phyloP scores from a whole-genome alignment of 2,329 filamentous ascomycete genomes.

The Aspergillus ruber region DNA sequence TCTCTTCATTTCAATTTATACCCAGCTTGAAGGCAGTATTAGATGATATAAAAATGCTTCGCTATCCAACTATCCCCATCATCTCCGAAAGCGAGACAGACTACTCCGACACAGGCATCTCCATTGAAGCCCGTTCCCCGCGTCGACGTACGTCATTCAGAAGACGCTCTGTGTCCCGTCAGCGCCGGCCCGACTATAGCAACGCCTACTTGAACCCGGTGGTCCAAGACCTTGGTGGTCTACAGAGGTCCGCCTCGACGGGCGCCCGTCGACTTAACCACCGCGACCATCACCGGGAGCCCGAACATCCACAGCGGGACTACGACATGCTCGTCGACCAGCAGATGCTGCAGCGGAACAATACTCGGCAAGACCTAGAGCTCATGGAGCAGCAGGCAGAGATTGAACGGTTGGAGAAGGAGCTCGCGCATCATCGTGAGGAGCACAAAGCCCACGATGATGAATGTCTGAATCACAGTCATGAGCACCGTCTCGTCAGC shows the following conservation, averaged over 20 bases:
- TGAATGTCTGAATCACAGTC: constrained; percentile 11
- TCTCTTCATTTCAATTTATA: not conserved
- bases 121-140: constrained; percentile 18
- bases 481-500: constrained; percentile 20
- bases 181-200: constrained; percentile 18
- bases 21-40: not conserved
- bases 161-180: constrained; percentile 29
- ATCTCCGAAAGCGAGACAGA: constrained; percentile 25
- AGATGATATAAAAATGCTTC: not conserved
- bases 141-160: constrained; percentile 15
- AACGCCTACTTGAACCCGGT: constrained; percentile 22
- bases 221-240: constrained; percentile 14
- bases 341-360: constrained; percentile 27
- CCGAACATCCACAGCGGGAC: constrained; percentile 21
- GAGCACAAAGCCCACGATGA: constrained; percentile 11
- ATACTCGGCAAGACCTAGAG: constrained; percentile 29
- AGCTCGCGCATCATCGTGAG: constrained; percentile 23
- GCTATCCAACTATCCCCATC: constrained; percentile 7
- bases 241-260: constrained; percentile 32
- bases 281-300: constrained; percentile 4
- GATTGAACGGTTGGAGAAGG: constrained; percentile 28
- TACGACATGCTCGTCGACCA: constrained; percentile 29
- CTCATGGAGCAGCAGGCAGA: constrained; percentile 30
- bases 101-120: constrained; percentile 30
- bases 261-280: constrained; percentile 23